Evolutionary conservation across 2,329 filamentous ascomycete genomes (phyloP).

Genomic region (Arthrobotrys megalospora): DNA sequence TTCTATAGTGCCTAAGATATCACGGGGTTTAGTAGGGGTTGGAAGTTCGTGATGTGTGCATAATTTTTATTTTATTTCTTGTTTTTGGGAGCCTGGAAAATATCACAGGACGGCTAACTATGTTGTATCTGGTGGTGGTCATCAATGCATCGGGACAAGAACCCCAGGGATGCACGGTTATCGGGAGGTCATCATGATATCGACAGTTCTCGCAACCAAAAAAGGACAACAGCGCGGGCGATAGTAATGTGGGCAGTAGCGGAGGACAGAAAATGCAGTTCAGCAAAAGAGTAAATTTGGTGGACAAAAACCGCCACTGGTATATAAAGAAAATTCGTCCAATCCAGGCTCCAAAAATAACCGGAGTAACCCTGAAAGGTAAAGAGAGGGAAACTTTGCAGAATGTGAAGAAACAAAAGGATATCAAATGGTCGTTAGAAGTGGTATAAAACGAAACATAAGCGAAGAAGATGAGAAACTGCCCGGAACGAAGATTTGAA

Average conservation of each 20-base stretch:
- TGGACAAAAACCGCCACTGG: constrained; percentile 32
- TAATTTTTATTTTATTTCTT: constrained; percentile 55
- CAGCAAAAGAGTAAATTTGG: constrained; percentile 1
- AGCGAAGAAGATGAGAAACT: constrained; percentile 25
- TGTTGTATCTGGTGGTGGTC: constrained; percentile 55
- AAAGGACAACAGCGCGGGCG: constrained; percentile 16
- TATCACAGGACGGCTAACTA: constrained; percentile 38
- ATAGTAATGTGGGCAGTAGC: constrained; percentile 26
- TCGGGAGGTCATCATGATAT: constrained; percentile 59
- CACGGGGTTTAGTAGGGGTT: constrained; percentile 4
- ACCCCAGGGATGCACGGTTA: constrained; percentile 45
- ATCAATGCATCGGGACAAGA: constrained; percentile 52
- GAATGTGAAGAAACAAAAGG: constrained; percentile 38
- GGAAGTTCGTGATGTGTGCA: constrained; percentile 9
- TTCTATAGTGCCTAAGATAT: background rate
- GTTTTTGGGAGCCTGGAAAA: constrained; percentile 39
- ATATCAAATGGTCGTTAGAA: constrained; percentile 61
- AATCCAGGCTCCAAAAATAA: constrained; percentile 61
- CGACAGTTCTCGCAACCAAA: constrained; percentile 61
- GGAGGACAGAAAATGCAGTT: constrained; percentile 29
- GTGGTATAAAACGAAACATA: constrained; percentile 47
- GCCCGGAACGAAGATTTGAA: constrained; percentile 24
- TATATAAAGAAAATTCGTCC: constrained; percentile 59
- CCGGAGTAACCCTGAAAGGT: constrained; percentile 49
- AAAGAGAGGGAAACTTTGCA: constrained; percentile 35